phyloP scores from a whole-genome alignment of 164 flowering plant genomes.

The Magnolia officinalis region DNA sequence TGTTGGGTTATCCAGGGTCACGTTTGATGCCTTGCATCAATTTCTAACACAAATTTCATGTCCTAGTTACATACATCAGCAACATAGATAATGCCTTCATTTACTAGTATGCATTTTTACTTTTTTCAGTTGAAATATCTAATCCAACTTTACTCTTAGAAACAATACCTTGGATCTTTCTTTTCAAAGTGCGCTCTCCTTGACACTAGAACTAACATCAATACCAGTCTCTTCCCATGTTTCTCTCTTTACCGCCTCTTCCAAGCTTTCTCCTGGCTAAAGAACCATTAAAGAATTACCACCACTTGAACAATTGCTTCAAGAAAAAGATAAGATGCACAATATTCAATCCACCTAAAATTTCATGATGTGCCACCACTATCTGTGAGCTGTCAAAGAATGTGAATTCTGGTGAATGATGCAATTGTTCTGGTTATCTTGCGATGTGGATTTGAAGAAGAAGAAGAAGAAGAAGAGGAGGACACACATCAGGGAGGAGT shows the following conservation, averaged over 20 bases:
- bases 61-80: not conserved
- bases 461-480: no score
- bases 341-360: not conserved
- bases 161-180: not conserved
- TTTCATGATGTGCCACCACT: no score
- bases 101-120: not conserved
- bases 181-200: not conserved
- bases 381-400: no score
- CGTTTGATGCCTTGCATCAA: no score
- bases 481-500: no score
- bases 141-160: not conserved
- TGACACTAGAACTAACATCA: not conserved
- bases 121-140: no score
- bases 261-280: slow-evolving; percentile 99
- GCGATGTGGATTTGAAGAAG: no score
- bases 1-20: no score
- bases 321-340: not conserved
- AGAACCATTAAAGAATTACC: slow-evolving; percentile 8
- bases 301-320: not conserved
- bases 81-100: not conserved
- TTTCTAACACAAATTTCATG: no score
- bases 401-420: no score
- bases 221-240: slow-evolving; percentile 96
- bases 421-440: no score
- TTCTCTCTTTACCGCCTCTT: slow-evolving; percentile 97